Conservation (phyloP, 2,329 filamentous ascomycete species). For the Phoma herbarum region DNA sequence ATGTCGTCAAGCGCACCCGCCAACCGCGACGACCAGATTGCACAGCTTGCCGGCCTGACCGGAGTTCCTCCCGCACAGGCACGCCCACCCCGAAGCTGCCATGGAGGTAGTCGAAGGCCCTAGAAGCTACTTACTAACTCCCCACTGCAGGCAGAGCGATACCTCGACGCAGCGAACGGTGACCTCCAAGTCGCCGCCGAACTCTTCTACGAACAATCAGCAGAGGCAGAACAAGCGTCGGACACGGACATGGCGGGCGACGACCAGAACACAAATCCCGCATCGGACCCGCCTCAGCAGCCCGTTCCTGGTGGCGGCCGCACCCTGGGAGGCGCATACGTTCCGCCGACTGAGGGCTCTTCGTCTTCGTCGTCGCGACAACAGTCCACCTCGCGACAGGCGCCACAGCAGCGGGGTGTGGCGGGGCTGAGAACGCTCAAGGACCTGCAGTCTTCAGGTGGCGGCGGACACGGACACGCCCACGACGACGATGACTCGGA, state of each 20-base stretch:
- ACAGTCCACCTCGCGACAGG: constrained; percentile 34
- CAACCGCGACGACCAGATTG: constrained; percentile 47
- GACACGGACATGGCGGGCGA: constrained; percentile 50
- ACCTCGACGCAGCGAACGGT: constrained; percentile 56
- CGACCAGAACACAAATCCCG: constrained; percentile 34
- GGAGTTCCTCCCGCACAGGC: constrained; percentile 47
- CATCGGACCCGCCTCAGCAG: constrained; percentile 34
- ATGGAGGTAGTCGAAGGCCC: constrained; percentile 30
- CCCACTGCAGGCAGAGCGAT: constrained; percentile 53
- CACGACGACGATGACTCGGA: constrained; percentile 64
- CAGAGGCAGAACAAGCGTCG: constrained; percentile 33
- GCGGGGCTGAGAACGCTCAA: constrained; percentile 54
- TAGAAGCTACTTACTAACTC: constrained; percentile 43
- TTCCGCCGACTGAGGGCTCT: constrained; percentile 38
- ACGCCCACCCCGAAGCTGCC: constrained; percentile 15
- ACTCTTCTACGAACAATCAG: constrained; percentile 55
- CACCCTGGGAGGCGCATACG: constrained; percentile 49
- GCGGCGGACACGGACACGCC: constrained; percentile 54
- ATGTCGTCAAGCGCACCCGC: constrained; percentile 47
- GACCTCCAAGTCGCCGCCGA: constrained; percentile 56
- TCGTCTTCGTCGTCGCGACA: constrained; percentile 41
- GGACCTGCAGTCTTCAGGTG: constrained; percentile 57
- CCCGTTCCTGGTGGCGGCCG: constrained; percentile 46
- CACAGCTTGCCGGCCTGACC: constrained; percentile 48
- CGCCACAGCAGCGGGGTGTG: constrained; percentile 35